Base-by-base conservation (phyloP, 2,329 filamentous ascomycete genomes). In the Exophiala dermatitidis region DNA sequence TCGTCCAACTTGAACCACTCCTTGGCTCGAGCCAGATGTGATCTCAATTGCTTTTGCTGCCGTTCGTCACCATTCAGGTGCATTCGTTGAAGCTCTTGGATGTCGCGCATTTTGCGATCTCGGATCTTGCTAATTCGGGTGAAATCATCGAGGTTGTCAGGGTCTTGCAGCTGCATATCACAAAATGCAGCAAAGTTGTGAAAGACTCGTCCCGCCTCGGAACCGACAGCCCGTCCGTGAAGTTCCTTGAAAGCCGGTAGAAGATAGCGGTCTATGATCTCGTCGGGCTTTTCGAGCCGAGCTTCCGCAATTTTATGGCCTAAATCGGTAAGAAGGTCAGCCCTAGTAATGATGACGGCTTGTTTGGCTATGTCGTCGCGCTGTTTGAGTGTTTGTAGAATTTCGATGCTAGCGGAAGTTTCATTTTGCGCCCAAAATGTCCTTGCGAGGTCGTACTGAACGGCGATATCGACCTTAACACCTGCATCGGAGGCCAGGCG, bases 171-270 rank as follows among this genome's bases (percentile, higher is more conserved):
- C 67, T 98, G 93, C 64, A 90, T 84, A 67, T 98, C 91, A 64
- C 94, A 98, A 67, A 98, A 98, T 48, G 84, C 80, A 29, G 94
- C 93, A 68, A 97, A 97, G 63, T 95, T 88, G 66, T 96, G 90
- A 64, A 90, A 96, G 0, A 97, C 93, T 60, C 88, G 80, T 1
- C 90, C 90, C 1, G 90, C 87, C 56, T 91, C 87, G 42, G 79
- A 76, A 1, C 86, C 86, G 49, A 83, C 77, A 3, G 72, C 78
- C 43, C 80, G 78, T 1, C 83, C 83, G 62, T 82, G 85, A 5
- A 98, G 75, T 65, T 94, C 88, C 60, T 83, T 84, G 30, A 97
- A 82, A 0, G 93, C 90, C 26, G 88, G 88, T 50, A 85, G 80
- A 0, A 98, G 77, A 63, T 96, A 97, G 34, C 86, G 83, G 61